These are phyloP conservation scores for Ambrosia artemisiifolia DNA, from an alignment of 129 eudicot species.

Conservation along the genomic window DNA sequence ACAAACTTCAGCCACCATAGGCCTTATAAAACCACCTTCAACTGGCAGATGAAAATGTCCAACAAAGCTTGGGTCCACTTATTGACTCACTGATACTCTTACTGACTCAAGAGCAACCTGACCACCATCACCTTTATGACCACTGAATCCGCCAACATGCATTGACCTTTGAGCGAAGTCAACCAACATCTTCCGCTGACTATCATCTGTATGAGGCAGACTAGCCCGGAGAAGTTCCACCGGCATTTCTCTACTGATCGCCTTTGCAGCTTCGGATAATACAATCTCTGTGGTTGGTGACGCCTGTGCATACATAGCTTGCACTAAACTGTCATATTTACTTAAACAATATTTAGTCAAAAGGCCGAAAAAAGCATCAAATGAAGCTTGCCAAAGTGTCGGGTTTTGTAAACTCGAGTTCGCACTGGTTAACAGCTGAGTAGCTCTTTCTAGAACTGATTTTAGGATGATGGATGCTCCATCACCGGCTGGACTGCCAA, in stretches of 20 bases:
- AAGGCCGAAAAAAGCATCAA: slow-evolving; percentile 78
- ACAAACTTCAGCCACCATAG: slow-evolving; percentile 27
- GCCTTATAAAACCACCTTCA: slow-evolving; percentile 29
- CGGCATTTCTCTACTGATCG: slow-evolving; percentile 83
- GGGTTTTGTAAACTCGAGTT: slow-evolving; percentile 47
- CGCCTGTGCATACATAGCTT: slow-evolving; percentile 54
- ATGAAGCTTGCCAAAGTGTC: slow-evolving; percentile 95
- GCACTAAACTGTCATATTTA: slow-evolving; percentile 77
- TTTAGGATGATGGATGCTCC: slow-evolving; percentile 73
- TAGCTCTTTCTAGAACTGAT: slow-evolving; percentile 70
- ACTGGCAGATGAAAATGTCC: slow-evolving; percentile 20
- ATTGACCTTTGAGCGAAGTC: slow-evolving; percentile 78
- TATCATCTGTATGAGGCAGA: slow-evolving; percentile 89
- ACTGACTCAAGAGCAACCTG: slow-evolving; percentile 71
- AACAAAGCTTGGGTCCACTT: background rate
- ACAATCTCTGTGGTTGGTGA: slow-evolving; percentile 41
- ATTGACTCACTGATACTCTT: slow-evolving; percentile 38
- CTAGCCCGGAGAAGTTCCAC: slow-evolving; percentile 91
- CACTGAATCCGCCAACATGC: slow-evolving; percentile 65
- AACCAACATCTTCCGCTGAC: slow-evolving; percentile 62
- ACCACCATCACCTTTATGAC: slow-evolving; percentile 66
- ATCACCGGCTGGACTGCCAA: slow-evolving; percentile 90
- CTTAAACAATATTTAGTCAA: slow-evolving; percentile 77
- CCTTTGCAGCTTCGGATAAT: slow-evolving; percentile 64
- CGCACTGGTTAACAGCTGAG: slow-evolving; percentile 39